Conservation (phyloP, 23 red algal species). For the Gracilariopsis chorda region DNA sequence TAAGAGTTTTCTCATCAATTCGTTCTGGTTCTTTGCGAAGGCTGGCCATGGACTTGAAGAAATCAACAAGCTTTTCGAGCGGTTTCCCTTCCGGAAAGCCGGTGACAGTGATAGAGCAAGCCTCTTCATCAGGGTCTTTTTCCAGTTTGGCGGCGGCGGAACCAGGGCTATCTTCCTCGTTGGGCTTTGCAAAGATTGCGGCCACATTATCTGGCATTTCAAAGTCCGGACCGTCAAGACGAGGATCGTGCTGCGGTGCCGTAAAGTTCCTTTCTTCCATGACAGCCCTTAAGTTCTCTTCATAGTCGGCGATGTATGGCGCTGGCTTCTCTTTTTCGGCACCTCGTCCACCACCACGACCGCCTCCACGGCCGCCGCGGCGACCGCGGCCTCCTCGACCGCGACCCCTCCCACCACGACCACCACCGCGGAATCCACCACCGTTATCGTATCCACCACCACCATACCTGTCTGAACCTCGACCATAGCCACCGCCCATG, state of each 20-base stretch:
- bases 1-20: background rate
- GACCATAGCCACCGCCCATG: background rate
- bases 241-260: constrained; percentile 21
- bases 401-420: constrained; percentile 25
- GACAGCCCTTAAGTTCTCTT: background rate
- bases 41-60: constrained; percentile 33
- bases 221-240: constrained; percentile 41
- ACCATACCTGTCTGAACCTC: background rate
- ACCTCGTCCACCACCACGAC: background rate
- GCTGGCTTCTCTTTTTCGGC: constrained; percentile 34
- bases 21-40: constrained; percentile 42
- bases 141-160: background rate
- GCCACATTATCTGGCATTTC: background rate
- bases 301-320: constrained; percentile 47
- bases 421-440: constrained; percentile 22
- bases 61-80: constrained; percentile 27
- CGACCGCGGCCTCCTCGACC: constrained; percentile 37
- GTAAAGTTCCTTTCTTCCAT: constrained; percentile 38
- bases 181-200: constrained; percentile 2
- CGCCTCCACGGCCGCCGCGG: constrained; percentile 24
- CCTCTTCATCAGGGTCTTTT: constrained; percentile 39
- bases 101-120: constrained; percentile 32
- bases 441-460: constrained; percentile 5
- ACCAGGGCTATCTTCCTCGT: background rate
- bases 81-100: constrained; percentile 21